A percentile compares a stretch with the other conserved stretches of the same genome.
Conservation (phyloP, 768 basidiomycete species). For the Kwoniella dejecticola region DNA sequence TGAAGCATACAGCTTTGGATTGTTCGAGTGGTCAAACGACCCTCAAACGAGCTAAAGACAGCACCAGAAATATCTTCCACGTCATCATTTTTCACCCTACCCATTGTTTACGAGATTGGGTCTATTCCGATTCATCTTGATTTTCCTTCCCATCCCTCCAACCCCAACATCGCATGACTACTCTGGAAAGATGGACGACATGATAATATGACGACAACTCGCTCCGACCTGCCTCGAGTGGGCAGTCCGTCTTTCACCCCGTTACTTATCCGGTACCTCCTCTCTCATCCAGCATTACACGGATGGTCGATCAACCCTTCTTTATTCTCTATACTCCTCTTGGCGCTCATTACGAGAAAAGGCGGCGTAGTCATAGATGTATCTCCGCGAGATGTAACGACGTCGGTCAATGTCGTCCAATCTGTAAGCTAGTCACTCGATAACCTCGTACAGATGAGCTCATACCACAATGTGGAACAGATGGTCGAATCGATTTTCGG, state of each 20-base stretch:
- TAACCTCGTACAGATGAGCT: background rate
- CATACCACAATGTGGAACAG: background rate
- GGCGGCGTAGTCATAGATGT: slow-evolving; percentile 38
- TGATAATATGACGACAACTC: background rate
- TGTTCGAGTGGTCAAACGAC: background rate
- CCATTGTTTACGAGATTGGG: background rate
- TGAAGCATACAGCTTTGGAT: too few species aligned
- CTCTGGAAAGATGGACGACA: background rate
- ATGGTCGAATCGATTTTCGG: slow-evolving; percentile 21
- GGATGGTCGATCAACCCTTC: slow-evolving; percentile 35
- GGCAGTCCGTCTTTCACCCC: slow-evolving; percentile 23
- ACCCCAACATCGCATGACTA: background rate
- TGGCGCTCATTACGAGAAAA: slow-evolving; percentile 28
- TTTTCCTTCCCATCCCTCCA: background rate
- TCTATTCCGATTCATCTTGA: background rate
- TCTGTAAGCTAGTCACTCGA: background rate
- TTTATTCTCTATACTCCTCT: slow-evolving; percentile 31
- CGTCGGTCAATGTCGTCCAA: background rate
- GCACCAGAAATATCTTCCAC: slow-evolving; percentile 5
- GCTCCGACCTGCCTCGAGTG: background rate
- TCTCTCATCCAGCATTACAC: slow-evolving; percentile 1
- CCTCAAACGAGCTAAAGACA: background rate
- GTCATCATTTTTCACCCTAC: slow-evolving; percentile 11
- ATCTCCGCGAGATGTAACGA: background rate
- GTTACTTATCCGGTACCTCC: slow-evolving; percentile 18